A percentile compares a stretch with the other conserved stretches of the same genome.
phyloP scores from a whole-genome alignment of 805 yeast genomes.

The Sugiyamaella smithiae region DNA sequence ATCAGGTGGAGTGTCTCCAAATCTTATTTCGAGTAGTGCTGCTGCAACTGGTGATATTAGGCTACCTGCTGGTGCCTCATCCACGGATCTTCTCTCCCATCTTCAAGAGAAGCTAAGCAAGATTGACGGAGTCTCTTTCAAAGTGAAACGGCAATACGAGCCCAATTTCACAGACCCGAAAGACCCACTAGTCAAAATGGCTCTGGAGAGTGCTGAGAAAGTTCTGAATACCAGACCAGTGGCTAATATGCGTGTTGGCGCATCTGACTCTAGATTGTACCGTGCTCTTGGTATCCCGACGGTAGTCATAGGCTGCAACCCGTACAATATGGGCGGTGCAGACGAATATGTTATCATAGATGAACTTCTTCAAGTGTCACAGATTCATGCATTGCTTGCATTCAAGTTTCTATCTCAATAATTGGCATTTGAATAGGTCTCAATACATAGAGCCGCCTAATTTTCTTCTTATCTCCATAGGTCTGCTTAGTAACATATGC shows the following conservation, averaged over 20 bases:
- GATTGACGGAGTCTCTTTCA: neutral
- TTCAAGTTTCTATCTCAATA: neutral
- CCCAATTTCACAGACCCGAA: neutral
- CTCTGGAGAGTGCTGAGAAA: neutral
- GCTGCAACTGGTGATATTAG: neutral
- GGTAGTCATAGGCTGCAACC: neutral
- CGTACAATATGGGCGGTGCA: slow-evolving; percentile 6
- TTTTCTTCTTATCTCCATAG: too few relatives aligned
- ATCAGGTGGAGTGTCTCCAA: neutral
- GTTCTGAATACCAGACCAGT: neutral
- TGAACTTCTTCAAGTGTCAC: neutral
- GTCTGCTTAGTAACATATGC: too few relatives aligned
- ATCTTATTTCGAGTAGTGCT: neutral
- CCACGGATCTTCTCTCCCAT: neutral
- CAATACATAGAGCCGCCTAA: too few relatives aligned
- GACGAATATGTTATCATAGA: neutral
- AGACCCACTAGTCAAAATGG: neutral
- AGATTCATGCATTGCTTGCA: slow-evolving; percentile 1
- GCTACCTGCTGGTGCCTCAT: neutral
- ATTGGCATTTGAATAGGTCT: too few relatives aligned
- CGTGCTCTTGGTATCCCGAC: neutral
- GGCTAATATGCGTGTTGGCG: slow-evolving; percentile 2
- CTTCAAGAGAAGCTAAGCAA: neutral
- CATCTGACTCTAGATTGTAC: slow-evolving; percentile 1
- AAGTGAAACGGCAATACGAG: neutral